Conservation (phyloP, 2,329 filamentous ascomycete genomes). For the Phialophora chinensis region DNA sequence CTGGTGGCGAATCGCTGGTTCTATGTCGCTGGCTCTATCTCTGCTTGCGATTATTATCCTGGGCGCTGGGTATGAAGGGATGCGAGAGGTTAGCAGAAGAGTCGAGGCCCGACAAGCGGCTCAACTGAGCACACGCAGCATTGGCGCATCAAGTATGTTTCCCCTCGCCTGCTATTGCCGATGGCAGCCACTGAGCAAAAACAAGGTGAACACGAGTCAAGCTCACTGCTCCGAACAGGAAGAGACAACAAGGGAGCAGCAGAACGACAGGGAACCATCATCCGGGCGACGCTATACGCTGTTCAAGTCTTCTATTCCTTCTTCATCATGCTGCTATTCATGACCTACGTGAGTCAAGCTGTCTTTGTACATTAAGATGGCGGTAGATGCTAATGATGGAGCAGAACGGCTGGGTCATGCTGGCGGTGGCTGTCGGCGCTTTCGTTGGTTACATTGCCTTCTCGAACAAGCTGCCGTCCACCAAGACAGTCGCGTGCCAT, state of each 20-base stretch:
- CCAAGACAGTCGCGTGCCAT: conserved; percentile 91
- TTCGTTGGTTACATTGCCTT: conserved; percentile 88
- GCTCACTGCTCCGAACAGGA: conserved; percentile 78
- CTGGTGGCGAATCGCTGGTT: conserved; percentile 83
- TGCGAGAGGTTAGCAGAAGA: conserved; percentile 75
- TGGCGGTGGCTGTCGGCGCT: conserved; percentile 84
- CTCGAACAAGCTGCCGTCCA: conserved; percentile 70
- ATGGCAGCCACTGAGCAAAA: conserved; percentile 33
- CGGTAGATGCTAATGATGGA: not conserved
- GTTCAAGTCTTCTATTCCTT: conserved; percentile 98
- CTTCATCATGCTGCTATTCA: conserved; percentile 98
- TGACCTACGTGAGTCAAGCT: conserved; percentile 73
- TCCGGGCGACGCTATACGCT: conserved; percentile 85
- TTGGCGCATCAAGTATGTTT: conserved; percentile 37
- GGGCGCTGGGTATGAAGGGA: conserved; percentile 88
- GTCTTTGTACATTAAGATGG: not conserved
- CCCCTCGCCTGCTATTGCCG: conserved; percentile 11
- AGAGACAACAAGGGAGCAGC: conserved; percentile 66
- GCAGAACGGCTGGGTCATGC: conserved; percentile 90
- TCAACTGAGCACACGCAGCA: conserved; percentile 16
- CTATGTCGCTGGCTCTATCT: conserved; percentile 76
- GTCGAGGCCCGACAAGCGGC: conserved; percentile 69
- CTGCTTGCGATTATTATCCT: conserved; percentile 81
- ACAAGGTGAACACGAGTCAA: conserved; percentile 53
- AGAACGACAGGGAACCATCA: conserved; percentile 72